These are phyloP conservation scores for Scutellaria minor DNA, from an alignment of 257 asterid species.

Conservation along the genomic window DNA sequence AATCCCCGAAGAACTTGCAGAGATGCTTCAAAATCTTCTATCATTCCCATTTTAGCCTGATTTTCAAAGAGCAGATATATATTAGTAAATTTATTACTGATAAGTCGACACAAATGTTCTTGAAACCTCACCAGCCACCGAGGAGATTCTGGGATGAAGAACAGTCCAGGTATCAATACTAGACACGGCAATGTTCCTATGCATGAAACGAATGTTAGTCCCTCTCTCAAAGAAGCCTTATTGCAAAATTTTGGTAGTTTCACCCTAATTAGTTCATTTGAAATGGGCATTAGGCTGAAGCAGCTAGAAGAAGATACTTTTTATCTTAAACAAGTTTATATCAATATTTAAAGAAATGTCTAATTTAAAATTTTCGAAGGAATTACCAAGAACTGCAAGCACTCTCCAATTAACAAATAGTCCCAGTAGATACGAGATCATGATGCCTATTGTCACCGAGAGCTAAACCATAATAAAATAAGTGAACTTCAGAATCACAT, in stretches of 20 bases:
- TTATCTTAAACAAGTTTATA: no score
- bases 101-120: conserved; percentile 10
- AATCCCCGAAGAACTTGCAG: conserved; percentile 95
- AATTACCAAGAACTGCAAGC: conserved; percentile 92
- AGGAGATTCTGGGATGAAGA: conserved; percentile 84
- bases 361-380: not conserved
- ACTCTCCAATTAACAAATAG: conserved; percentile 79
- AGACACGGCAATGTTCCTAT: conserved; percentile 62
- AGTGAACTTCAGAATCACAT: conserved; percentile 18
- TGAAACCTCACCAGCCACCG: conserved; percentile 90
- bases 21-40: conserved; percentile 89
- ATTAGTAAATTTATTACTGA: conserved; percentile 29
- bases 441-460: conserved; percentile 88
- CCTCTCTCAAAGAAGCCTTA: not conserved
- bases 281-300: no score
- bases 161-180: conserved; percentile 60
- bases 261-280: not conserved
- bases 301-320: not conserved
- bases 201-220: conserved; percentile 23
- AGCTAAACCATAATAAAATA: conserved; percentile 54
- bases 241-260: conserved; percentile 3
- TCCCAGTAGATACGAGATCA: conserved; percentile 86
- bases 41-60: conserved; percentile 97
- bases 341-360: not conserved
- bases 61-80: conserved; percentile 31